phyloP scores from a whole-genome alignment of 208 protist species.

The Endotrypanum monterogeii region DNA sequence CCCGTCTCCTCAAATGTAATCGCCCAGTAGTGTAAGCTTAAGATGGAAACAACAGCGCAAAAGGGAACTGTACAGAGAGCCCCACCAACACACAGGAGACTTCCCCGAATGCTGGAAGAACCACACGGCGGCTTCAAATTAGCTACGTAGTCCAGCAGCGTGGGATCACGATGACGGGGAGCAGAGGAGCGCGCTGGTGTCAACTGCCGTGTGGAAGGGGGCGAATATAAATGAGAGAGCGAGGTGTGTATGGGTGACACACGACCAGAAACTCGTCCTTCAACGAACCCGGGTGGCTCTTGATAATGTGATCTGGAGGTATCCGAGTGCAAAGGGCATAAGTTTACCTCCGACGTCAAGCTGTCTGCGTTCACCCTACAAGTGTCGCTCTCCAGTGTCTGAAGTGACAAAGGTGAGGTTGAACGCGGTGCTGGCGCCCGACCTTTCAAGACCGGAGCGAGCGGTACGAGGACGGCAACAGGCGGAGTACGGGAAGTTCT shows the following conservation, averaged over 20 bases:
- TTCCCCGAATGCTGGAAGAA: neutral
- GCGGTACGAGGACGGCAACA: slow-evolving; percentile 6
- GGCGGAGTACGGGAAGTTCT: neutral
- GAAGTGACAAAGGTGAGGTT: neutral
- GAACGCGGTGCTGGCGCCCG: neutral
- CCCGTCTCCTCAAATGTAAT: slow-evolving; percentile 16
- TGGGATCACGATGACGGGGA: neutral
- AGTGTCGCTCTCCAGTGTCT: neutral
- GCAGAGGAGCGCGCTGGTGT: neutral
- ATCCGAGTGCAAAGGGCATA: neutral
- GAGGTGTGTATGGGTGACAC: slow-evolving; percentile 4
- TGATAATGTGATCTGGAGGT: neutral
- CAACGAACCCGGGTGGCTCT: neutral
- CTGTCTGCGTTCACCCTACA: neutral
- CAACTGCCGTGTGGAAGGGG: neutral
- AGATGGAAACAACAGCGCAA: slow-evolving; percentile 25
- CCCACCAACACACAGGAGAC: slow-evolving; percentile 12
- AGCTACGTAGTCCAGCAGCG: slow-evolving; percentile 9
- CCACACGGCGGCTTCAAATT: slow-evolving; percentile 2
- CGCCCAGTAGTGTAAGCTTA: slow-evolving; percentile 53
- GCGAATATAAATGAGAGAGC: neutral
- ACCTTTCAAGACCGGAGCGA: neutral
- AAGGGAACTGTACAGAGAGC: slow-evolving; percentile 26
- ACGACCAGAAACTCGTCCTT: neutral
- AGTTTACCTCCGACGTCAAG: neutral